Evolutionary conservation across 345 rosid genomes (phyloP), one percentile per base, ranked within the genome.

Genomic region (Populus euphratica): DNA sequence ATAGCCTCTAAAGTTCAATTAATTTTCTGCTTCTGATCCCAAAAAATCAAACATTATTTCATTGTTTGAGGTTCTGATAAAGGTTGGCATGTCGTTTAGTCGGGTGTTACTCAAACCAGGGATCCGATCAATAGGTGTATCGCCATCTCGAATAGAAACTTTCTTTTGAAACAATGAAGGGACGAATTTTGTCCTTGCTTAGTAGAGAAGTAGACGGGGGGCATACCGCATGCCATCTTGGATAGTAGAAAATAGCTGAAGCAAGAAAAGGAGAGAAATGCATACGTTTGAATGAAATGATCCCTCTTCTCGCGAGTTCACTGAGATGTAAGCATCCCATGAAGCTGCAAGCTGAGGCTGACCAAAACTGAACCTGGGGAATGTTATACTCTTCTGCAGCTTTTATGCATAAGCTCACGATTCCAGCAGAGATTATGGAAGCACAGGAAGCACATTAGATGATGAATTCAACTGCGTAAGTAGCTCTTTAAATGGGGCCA

Each of bases 41-140:
- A 35, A 0, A 54, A 62, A 86, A 72, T 84, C 74, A 10, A 77
- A 82, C 85, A 86, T 44, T 31, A 76, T 11, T 9, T 85, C 91
- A 31, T 86, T 68, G 54, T 86, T 76, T 0, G 79, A 80, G 8
- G 81, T 74, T 52, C 86, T 71, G 21, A 82, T 77, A 41, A 77
- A 85, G 72, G 62, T 77, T 2, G 88, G 89, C 8, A 86, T 47
- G 62, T 88, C 89, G 73, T 75, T 84, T 1, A 86, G n/a, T 2
- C 89, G 76, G 31, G 79, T 80, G 77, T 78, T 75, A 16, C 25
- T 77, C 88, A 79, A 70, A 29, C 86, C 86, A 0, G 84, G 88
- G 69, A 89, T 81, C 88, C 89, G 82, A 25, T 87, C 88, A 8
- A 87, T 31, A 0, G 76, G 61, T 41, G 23, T 62, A 8, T 87